Percentiles rank a stretch among this genome's conserved stretches.
Evolutionary conservation across 768 basidiomycete genomes (phyloP).

Genomic region (Suillus spraguei): DNA sequence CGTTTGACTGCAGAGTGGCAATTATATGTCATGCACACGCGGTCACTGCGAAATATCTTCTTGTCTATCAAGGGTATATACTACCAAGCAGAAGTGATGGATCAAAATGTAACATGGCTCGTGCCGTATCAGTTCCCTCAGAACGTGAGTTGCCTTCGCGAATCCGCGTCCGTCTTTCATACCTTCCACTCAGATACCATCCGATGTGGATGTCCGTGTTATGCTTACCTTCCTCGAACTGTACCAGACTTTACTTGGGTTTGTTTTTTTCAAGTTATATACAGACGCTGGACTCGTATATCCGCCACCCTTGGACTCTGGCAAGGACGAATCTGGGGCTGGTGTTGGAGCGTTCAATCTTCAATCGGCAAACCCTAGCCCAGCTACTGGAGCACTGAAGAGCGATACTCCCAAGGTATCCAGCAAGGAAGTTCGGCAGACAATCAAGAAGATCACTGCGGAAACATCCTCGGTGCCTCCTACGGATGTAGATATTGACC

Average conservation of each 20-base stretch:
- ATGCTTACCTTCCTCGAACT: slow-evolving; percentile 98
- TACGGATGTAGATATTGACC: slow-evolving; percentile 41
- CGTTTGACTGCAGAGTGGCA: slow-evolving; percentile 96
- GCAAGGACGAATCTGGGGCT: slow-evolving; percentile 82
- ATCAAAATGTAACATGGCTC: slow-evolving; percentile 92
- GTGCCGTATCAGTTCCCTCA: slow-evolving; percentile 98
- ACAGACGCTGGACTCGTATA: slow-evolving; percentile 91
- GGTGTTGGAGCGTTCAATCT: slow-evolving; percentile 89
- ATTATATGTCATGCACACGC: slow-evolving; percentile 89
- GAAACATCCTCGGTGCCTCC: slow-evolving; percentile 26
- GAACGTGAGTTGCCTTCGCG: slow-evolving; percentile 52
- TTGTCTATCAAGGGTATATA: slow-evolving; percentile 98
- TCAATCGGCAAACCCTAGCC: slow-evolving; percentile 45
- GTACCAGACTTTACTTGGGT: slow-evolving; percentile 95
- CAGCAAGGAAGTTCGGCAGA: slow-evolving; percentile 54
- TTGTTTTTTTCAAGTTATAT: slow-evolving; percentile 98
- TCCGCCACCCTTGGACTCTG: slow-evolving; percentile 86
- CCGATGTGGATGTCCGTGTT: slow-evolving; percentile 96
- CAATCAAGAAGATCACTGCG: slow-evolving; percentile 47
- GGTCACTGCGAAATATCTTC: slow-evolving; percentile 86
- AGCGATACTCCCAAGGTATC: slow-evolving; percentile 42
- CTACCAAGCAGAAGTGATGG: slow-evolving; percentile 95
- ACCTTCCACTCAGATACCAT: slow-evolving; percentile 65
- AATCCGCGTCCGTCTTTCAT: slow-evolving; percentile 12
- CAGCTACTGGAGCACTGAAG: slow-evolving; percentile 24